Evolutionary conservation across 306 rosid genomes (phyloP), one percentile per base, ranked within the genome.

Genomic region (Spatholobus suberectus): DNA sequence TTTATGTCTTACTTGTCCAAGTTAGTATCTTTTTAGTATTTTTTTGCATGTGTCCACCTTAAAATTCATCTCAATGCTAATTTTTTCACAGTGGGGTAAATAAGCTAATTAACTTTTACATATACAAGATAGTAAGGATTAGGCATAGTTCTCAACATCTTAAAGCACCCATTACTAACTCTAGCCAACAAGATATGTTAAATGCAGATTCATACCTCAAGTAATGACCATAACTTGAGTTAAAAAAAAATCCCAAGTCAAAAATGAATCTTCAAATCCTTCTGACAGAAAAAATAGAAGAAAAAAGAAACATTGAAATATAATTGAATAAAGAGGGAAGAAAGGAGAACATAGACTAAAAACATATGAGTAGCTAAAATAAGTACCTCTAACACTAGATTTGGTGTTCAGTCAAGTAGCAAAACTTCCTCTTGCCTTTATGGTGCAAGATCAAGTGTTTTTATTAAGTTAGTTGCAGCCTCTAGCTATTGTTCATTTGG

Each of bases 321-420:
- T 8, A 26, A 35, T 4, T 43, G 65, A 55, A 29, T 10, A 35
- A 35, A 32, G 57, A 71, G 65, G n/a, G 32, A 24, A 79, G 21
- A 46, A 63, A 35, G n/a, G 24, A 65, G 46, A 34, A 68, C 27
- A 67, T 80, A 74, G 58, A 37, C 46, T 59, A 62, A 29, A 82
- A 73, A 79, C 21, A n/a, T n/a, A n/a, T n/a, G n/a, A n/a, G n/a
- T n/a, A 23, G 81, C 73, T 62, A 34, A 83, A 87, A 84, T 81
- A 79, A 44, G 32, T 81, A 93, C 99, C 95, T 94, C 97, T 26
- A 95, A 78, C 62, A 92, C 86, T 79, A 94, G 99, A 86, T 93
- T 95, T 57, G 97, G 94, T 20, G 96, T 95, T 47, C 89, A 80
- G 81, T 90, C 92, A 23, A 97, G 99, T 47, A 14, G 91, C 74